Base-by-base conservation (phyloP, 148 eudicot genomes). In the Diospyros kaki region DNA sequence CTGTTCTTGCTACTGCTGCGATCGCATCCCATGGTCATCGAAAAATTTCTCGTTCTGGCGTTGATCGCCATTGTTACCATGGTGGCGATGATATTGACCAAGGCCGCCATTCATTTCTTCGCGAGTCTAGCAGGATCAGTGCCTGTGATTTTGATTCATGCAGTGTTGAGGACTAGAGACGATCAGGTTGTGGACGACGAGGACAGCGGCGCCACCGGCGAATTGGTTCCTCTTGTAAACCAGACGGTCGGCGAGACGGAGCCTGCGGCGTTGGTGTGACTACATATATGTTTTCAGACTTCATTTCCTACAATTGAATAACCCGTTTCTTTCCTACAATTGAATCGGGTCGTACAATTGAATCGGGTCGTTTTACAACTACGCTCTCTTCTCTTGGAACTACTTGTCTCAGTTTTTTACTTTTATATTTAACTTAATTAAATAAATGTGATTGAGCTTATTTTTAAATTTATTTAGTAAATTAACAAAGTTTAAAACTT, bases 31-130 rank as follows among this genome's bases (percentile, higher is more conserved):
- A 64, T 13, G 80, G 69, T 80, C 43, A 75, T 87, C 10, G 83
- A 76, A 40, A 84, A 70, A 64, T 42, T 83, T 8, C 1, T 83
- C 14, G 76, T 85, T 58, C 28, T 76, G 39, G 73, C 45, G 41
- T 11, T 61, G 44, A 59, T 87, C 14, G 66, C 17, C 6, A 15
- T 81, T 13, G 79, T 44, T 28, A 73, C 82, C 7, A 54, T 14
- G 0, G 64, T 81, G 56, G 78, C 52, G 81, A 69, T 87, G 74
- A 75, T 87, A 4, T 12, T 85, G 5, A 83, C 82, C 7, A 13
- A 42, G 1, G 88, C 90, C 4, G 86, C 66, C 1, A 52, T 78
- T 64, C 90, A 84, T 77, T 78, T 84, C 15, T 28, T 76, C 10
- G 65, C 81, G 6, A 81, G 80, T 10, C 69, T 81, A n/a, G 79